Conservation (phyloP, 805 yeast genomes). For the Limtongia smithiae region DNA sequence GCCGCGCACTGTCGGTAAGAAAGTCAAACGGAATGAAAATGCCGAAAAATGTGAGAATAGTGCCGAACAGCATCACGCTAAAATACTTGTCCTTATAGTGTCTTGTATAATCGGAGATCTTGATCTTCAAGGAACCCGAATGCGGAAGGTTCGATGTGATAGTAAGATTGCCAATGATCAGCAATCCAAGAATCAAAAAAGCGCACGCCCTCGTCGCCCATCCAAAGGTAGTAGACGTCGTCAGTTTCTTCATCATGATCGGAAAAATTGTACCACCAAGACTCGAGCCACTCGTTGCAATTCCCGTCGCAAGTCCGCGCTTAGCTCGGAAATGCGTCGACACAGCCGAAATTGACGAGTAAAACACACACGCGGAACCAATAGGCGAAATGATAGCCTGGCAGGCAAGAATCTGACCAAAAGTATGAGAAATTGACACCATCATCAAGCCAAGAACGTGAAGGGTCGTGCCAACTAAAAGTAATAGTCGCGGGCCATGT, state of each 20-base stretch:
- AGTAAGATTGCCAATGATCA: constrained; percentile 25
- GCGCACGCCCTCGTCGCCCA: too few relatives aligned
- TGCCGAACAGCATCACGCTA: constrained; percentile 27
- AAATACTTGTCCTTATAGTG: neutral
- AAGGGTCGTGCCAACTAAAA: constrained; percentile 25
- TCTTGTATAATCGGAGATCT: neutral
- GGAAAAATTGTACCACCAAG: constrained; percentile 51
- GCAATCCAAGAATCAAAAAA: constrained; percentile 40
- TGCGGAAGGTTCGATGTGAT: constrained; percentile 31
- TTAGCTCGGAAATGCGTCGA: constrained; percentile 45
- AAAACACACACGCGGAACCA: constrained; percentile 1
- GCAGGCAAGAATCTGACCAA: constrained; percentile 52
- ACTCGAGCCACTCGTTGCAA: constrained; percentile 50
- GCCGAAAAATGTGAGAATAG: constrained; percentile 32
- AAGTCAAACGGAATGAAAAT: constrained; percentile 36
- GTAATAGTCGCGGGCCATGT: constrained; percentile 17
- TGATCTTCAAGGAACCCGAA: neutral
- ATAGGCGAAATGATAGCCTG: constrained; percentile 40
- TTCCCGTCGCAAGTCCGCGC: constrained; percentile 46
- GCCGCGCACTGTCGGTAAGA: constrained; percentile 32
- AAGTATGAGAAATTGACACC: constrained; percentile 38
- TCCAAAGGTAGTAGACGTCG: constrained; percentile 37
- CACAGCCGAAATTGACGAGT: constrained; percentile 40
- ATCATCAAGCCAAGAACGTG: constrained; percentile 34
- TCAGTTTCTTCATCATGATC: constrained; percentile 43